A percentile compares a stretch with the other conserved stretches of the same genome.
phyloP scores from a whole-genome alignment of 306 rosid species.

The Pterocarpus macrocarpus region DNA sequence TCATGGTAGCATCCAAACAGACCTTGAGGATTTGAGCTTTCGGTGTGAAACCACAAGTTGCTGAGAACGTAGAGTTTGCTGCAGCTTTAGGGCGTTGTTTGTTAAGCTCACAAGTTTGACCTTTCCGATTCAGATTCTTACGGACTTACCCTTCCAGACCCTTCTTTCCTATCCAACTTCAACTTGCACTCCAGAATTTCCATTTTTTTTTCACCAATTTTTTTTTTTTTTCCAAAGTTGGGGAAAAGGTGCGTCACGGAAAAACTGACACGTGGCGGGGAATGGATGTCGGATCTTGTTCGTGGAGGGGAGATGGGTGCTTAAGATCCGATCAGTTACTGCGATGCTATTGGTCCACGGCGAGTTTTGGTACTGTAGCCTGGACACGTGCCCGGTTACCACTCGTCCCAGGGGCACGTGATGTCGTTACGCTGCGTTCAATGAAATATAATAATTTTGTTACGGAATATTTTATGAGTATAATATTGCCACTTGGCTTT shows the following conservation, averaged over 20 bases:
- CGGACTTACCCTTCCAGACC: conserved; percentile 49
- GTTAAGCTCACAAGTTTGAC: conserved; percentile 27
- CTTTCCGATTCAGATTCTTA: neutral
- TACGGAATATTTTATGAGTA: neutral
- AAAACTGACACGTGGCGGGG: conserved; percentile 68
- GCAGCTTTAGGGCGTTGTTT: neutral
- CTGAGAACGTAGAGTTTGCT: neutral
- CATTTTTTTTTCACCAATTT: neutral
- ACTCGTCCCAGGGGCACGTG: conserved; percentile 24
- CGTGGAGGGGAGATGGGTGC: conserved; percentile 74
- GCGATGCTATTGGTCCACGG: conserved; percentile 56
- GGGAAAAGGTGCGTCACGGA: conserved; percentile 47
- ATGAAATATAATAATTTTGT: neutral
- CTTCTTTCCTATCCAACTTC: conserved; percentile 37
- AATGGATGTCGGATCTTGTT: conserved; percentile 66
- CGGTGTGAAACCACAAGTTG: conserved; percentile 2
- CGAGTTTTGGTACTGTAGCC: neutral
- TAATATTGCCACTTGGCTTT: conserved; percentile 29
- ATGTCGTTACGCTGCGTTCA: neutral
- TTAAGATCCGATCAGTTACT: conserved; percentile 82
- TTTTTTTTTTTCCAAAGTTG: neutral
- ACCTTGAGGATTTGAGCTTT: conserved; percentile 45
- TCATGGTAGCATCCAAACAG: conserved; percentile 26
- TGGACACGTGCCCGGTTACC: conserved; percentile 52
- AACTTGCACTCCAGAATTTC: conserved; percentile 37